Conservation (phyloP, 1,139 yeast genomes). For the Lodderomyces theae region DNA sequence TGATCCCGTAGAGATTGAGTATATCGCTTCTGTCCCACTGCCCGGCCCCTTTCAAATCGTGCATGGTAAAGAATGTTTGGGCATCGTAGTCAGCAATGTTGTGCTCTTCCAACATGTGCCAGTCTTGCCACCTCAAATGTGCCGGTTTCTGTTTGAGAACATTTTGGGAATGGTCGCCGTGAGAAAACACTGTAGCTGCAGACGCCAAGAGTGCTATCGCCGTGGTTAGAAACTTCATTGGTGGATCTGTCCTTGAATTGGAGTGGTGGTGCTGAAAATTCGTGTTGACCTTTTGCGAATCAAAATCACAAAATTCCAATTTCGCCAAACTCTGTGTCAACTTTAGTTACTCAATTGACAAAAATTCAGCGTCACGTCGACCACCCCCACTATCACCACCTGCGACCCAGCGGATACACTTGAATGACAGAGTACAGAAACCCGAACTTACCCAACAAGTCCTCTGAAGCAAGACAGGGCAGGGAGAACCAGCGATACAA, state of each 20-base stretch:
- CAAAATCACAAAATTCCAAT: too few species aligned
- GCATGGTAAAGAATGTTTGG: constrained; percentile 74
- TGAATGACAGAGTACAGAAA: constrained; percentile 4
- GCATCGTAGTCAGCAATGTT: constrained; percentile 71
- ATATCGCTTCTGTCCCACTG: constrained; percentile 64
- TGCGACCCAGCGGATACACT: too few species aligned
- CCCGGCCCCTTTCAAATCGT: constrained; percentile 60
- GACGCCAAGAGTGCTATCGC: constrained; percentile 6
- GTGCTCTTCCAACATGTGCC: constrained; percentile 94
- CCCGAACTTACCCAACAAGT: constrained; percentile 7
- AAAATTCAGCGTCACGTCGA: not conserved
- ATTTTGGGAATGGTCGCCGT: constrained; percentile 16
- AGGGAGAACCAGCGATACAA: constrained; percentile 42
- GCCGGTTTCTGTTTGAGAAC: constrained; percentile 36
- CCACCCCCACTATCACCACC: not conserved
- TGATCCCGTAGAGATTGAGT: constrained; percentile 74
- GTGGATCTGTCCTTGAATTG: too few species aligned
- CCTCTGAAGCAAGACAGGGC: constrained; percentile 31
- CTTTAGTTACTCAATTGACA: not conserved
- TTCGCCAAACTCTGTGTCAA: not conserved
- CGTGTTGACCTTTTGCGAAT: too few species aligned
- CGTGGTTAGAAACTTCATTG: constrained; percentile 8
- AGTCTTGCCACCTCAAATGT: constrained; percentile 64
- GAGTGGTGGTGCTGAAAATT: not conserved
- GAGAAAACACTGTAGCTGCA: constrained; percentile 16